Evolutionary conservation across 139 green algal species (phyloP), one percentile per base, ranked within the genome.

Genomic region (Micromonas pusilla): DNA sequence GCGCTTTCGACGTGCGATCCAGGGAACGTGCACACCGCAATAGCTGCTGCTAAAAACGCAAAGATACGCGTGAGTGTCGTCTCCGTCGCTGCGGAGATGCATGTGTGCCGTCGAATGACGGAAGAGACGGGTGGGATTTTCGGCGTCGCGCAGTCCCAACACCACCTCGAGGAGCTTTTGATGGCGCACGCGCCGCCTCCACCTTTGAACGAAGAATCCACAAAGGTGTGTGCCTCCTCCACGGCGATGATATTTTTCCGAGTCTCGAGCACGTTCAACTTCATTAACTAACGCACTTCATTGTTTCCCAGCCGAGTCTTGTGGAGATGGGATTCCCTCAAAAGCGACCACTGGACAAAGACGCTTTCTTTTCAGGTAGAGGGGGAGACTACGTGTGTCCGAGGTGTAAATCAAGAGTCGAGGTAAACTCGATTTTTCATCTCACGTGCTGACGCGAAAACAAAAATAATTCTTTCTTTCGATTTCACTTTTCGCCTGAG

Each of bases 1-100:
- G 88, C 86, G 1, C 85, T 98, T 19, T 86, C 82, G 53, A 97
- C 87, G 0, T 96, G 91, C 75, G 95, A 98, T 87, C 94, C 95
- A 1, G 93, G 92, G n/a, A 87, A 93, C 76, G 85, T 98, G n/a
- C 78, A 85, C 31, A 86, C 83, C 28, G 83, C 78, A 76, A 91
- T 97, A n/a, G 81, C 86, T 63, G 75, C 66, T 34, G 37, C 38
- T 6, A 82, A 74, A 32, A 45, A 68, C 28, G 81, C 86, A 5
- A 74, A 82, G 66, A 80, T 93, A 76, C 77, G 89, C 34, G 86
- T 90, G 38, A 94, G 87, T 0, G 77, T 96, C 9, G 75, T 97
- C 1, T 90, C 90, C 21, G 31, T 95, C 13, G 84, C 84, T 4
- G 92, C 90, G 1, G 89, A 97, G 76, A 34, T 82, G 52, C n/a